Evolutionary conservation across 176 grass and related monocot genomes (phyloP).

Genomic region (Phoenix roebelenii): DNA sequence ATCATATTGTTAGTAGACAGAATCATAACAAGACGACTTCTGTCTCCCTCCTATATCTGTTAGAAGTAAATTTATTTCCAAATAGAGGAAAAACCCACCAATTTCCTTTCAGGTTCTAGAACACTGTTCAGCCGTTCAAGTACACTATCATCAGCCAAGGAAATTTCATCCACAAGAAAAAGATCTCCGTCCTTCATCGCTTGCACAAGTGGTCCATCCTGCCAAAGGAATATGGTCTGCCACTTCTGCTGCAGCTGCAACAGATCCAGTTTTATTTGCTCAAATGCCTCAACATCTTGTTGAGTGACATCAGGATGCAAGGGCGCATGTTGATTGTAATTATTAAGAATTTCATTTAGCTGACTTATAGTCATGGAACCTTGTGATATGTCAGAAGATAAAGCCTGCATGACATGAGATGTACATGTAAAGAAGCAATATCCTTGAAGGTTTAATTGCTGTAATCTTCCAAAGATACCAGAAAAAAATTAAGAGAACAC

Average conservation of each 20-base stretch:
- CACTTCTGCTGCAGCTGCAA: conserved; percentile 64
- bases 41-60: too few relatives aligned
- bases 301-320: conserved; percentile 29
- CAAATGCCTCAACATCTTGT: conserved; percentile 47
- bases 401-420: conserved; percentile 30
- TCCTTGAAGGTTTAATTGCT: too few relatives aligned
- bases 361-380: conserved; percentile 35
- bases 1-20: too few relatives aligned
- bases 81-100: conserved; percentile 34
- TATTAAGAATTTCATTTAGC: conserved; percentile 47
- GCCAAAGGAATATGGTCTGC: conserved; percentile 85
- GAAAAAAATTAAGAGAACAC: background rate
- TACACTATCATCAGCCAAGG: conserved; percentile 91
- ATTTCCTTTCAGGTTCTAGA: conserved; percentile 90
- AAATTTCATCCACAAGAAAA: conserved; percentile 93
- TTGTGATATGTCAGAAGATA: conserved; percentile 66
- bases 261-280: conserved; percentile 61
- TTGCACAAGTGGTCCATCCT: conserved; percentile 91
- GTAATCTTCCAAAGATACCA: too few relatives aligned
- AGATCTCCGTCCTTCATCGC: conserved; percentile 90
- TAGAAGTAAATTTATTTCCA: too few relatives aligned
- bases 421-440: conserved; percentile 4
- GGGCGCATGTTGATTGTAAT: conserved; percentile 32
- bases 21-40: too few relatives aligned
- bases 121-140: conserved; percentile 97